Base-by-base conservation (phyloP, 345 rosid species). In the Chamaenerion angustifolium region DNA sequence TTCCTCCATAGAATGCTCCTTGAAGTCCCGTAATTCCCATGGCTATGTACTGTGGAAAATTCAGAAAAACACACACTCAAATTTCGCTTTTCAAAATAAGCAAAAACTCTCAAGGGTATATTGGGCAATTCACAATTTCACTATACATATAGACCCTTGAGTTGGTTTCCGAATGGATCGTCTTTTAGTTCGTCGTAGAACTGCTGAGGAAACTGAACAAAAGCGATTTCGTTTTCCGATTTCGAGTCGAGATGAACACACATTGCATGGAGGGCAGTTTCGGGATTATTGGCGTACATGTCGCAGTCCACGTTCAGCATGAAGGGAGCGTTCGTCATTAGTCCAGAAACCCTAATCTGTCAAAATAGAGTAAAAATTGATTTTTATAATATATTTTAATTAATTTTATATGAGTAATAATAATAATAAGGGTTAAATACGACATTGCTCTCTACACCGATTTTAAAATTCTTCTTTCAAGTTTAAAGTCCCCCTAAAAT, bases 251-350 rank as follows among this genome's bases (percentile, higher is more conserved):
- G 54, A 16, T 80, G 63, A 10, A 70, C 45, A 55, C 87, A 84
- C 71, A 73, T 67, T 13, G 92, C 83, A 41, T 68, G 76, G 9
- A 51, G 48, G 51, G 79, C 49, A 45, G 71, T 64, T 10, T 71
- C 51, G 3, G 89, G 74, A 58, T 80, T 77, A 55, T 80, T 75
- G 1, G 15, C 83, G 46, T 47, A 82, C 84, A 78, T 82, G 51
- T 85, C 93, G 16, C 93, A 88, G 55, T 88, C 95, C n/a, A 88
- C 76, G 56, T 85, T 88, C 42, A 85, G 55, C 76, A 85, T 78
- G 72, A 67, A 69, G 0, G 92, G 84, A 1, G 96, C 84, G 51
- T 84, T 84, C 7, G 84, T 79, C 76, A 81, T 67, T 62, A 78
- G 14, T 16, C 92, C 94, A 0, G 95, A 88, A 0, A 80, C 84